Evolutionary conservation across 2,329 filamentous ascomycete species (phyloP).

Genomic region (Paecilomyces fulvus): DNA sequence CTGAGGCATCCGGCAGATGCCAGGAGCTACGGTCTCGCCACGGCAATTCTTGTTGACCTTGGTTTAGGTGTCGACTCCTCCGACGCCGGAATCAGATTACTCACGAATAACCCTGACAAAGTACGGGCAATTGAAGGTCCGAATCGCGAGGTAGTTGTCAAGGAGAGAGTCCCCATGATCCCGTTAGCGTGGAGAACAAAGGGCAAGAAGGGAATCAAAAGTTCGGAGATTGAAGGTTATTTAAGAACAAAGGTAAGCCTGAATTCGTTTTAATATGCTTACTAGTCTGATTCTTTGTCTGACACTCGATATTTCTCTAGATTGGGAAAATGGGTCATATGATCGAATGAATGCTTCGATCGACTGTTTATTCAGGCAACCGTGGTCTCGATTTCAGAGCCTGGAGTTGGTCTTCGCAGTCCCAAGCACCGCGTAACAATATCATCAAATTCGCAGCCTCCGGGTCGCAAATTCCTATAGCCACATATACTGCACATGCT

Average conservation of each 20-base stretch:
- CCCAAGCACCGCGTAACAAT: background rate
- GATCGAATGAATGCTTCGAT: conserved; percentile 30
- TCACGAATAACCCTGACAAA: conserved; percentile 98
- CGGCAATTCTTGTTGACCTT: conserved; percentile 83
- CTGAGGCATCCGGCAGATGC: conserved; percentile 91
- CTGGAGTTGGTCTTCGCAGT: background rate
- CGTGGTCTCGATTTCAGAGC: background rate
- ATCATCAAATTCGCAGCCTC: background rate
- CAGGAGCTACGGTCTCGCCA: conserved; percentile 89
- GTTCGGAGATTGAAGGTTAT: conserved; percentile 87
- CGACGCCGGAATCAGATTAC: conserved; percentile 53
- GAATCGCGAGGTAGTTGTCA: conserved; percentile 76
- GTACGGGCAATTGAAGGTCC: conserved; percentile 89
- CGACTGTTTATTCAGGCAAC: background rate
- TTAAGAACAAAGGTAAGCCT: conserved; percentile 77
- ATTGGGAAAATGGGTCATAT: conserved; percentile 86
- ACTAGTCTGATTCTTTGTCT: background rate
- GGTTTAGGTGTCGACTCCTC: conserved; percentile 61
- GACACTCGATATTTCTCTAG: conserved; percentile 33
- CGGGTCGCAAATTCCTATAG: background rate
- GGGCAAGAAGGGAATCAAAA: conserved; percentile 68
- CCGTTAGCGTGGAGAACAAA: conserved; percentile 84
- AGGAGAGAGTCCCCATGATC: conserved; percentile 89
- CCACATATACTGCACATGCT: background rate
- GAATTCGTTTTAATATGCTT: conserved; percentile 1